Evolutionary conservation across 2,329 filamentous ascomycete species (phyloP).

Genomic region (Scortechinia acanthostroma): DNA sequence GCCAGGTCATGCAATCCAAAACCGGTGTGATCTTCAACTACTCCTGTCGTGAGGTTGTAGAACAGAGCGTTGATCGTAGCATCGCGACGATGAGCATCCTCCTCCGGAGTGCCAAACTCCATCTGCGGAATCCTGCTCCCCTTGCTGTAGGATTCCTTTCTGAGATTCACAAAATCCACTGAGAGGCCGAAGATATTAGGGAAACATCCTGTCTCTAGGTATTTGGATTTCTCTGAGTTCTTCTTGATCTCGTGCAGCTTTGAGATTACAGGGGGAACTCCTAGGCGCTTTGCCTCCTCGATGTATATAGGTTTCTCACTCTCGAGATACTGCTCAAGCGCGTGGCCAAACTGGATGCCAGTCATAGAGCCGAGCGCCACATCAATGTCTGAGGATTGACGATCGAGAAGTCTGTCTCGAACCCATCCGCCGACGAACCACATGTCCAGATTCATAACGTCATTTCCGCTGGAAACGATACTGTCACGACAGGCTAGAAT

Average conservation of each 20-base stretch:
- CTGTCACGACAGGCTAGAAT: background rate
- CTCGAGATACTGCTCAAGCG: conserved; percentile 25
- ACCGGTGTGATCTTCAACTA: conserved; percentile 10
- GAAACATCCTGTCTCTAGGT: conserved; percentile 11
- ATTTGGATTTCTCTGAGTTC: conserved; percentile 13
- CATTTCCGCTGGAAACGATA: background rate
- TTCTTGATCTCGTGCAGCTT: conserved; percentile 9
- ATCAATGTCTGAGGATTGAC: conserved; percentile 35
- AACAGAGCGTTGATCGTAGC: conserved; percentile 12
- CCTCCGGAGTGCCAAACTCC: conserved; percentile 10
- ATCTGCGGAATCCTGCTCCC: conserved; percentile 8
- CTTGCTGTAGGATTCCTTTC: conserved; percentile 10
- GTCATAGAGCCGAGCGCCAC: conserved; percentile 38
- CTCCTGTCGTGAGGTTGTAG: conserved; percentile 8
- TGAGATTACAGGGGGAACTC: conserved; percentile 4
- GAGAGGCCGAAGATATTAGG: conserved; percentile 10
- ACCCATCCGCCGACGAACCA: conserved; percentile 40
- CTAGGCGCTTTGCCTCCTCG: conserved; percentile 2
- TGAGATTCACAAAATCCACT: conserved; percentile 11
- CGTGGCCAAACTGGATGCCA: conserved; percentile 32
- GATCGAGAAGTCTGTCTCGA: conserved; percentile 35
- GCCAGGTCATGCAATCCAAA: conserved; percentile 10
- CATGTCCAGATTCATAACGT: conserved; percentile 21
- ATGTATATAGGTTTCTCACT: too few species aligned
- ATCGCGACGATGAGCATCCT: conserved; percentile 12